A percentile compares a stretch with the other conserved stretches of the same genome.
These are phyloP conservation scores for Ramaria sp. DNA, from an alignment of 768 basidiomycete species.

Conservation along the genomic window DNA sequence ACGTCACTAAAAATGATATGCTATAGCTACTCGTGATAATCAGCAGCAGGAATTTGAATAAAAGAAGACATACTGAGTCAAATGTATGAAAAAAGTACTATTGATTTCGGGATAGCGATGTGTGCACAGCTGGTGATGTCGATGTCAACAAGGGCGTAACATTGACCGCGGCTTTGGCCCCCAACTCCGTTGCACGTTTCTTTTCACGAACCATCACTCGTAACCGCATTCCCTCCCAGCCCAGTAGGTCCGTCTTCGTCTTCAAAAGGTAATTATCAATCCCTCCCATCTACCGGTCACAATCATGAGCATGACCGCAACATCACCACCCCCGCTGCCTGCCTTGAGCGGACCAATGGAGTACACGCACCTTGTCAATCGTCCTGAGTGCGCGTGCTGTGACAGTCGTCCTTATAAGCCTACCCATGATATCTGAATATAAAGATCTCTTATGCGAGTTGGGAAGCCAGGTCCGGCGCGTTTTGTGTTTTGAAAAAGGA, in stretches of 20 bases:
- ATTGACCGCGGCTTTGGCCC: not conserved
- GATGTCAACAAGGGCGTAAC: not conserved
- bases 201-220: constrained; percentile 29
- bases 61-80: not conserved
- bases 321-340: too few species aligned
- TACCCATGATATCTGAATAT: constrained; percentile 51
- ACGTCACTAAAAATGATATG: too few species aligned
- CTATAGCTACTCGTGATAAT: not conserved
- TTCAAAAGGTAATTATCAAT: constrained; percentile 57
- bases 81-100: not conserved
- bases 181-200: not conserved
- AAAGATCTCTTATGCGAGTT: constrained; percentile 75
- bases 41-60: not conserved
- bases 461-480: constrained; percentile 78
- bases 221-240: constrained; percentile 33
- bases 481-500: constrained; percentile 81
- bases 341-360: too few species aligned
- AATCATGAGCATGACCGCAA: not conserved
- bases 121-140: not conserved
- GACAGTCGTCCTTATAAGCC: constrained; percentile 52
- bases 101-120: not conserved
- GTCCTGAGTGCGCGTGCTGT: constrained; percentile 70
- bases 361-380: constrained; percentile 60
- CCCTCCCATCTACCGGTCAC: constrained; percentile 42
- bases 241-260: constrained; percentile 28